These are phyloP conservation scores for Alopecurus myosuroides DNA, from an alignment of 176 grass and related monocot genomes.

Conservation along the genomic window DNA sequence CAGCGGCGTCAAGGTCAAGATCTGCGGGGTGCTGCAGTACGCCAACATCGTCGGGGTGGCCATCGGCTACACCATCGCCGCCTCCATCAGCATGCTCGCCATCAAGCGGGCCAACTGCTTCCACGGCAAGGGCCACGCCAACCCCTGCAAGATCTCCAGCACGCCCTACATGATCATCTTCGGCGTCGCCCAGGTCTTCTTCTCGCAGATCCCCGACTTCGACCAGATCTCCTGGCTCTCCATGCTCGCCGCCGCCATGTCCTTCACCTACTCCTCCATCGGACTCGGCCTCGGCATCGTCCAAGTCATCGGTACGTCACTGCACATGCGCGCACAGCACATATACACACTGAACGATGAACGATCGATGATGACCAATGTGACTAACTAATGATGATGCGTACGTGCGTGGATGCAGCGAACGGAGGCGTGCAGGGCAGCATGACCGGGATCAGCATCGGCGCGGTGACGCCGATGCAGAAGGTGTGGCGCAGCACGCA, in stretches of 20 bases:
- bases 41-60: constrained; percentile 78
- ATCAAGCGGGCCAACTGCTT: constrained; percentile 77
- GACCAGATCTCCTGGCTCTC: constrained; percentile 91
- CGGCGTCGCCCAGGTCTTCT: constrained; percentile 53
- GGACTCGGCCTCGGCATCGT: constrained; percentile 67
- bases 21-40: constrained; percentile 73
- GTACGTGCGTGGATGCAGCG: too few relatives aligned
- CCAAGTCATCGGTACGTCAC: constrained; percentile 61
- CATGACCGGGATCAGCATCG: constrained; percentile 80
- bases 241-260: constrained; percentile 80
- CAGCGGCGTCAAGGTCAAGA: constrained; percentile 67
- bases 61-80: constrained; percentile 87
- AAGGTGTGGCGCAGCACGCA: constrained; percentile 84
- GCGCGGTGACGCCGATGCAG: constrained; percentile 44
- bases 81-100: constrained; percentile 78
- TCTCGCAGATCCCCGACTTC: constrained; percentile 81
- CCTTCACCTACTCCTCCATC: constrained; percentile 85
- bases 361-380: too few relatives aligned
- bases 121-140: constrained; percentile 51
- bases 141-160: constrained; percentile 61
- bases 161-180: constrained; percentile 79
- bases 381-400: too few relatives aligned
- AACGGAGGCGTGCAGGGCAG: constrained; percentile 65
- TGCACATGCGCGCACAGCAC: too few relatives aligned
- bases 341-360: too few relatives aligned